Evolutionary conservation across 805 yeast species (phyloP), one percentile per base, ranked within the genome.

Genomic region (Kazachstania martiniae): DNA sequence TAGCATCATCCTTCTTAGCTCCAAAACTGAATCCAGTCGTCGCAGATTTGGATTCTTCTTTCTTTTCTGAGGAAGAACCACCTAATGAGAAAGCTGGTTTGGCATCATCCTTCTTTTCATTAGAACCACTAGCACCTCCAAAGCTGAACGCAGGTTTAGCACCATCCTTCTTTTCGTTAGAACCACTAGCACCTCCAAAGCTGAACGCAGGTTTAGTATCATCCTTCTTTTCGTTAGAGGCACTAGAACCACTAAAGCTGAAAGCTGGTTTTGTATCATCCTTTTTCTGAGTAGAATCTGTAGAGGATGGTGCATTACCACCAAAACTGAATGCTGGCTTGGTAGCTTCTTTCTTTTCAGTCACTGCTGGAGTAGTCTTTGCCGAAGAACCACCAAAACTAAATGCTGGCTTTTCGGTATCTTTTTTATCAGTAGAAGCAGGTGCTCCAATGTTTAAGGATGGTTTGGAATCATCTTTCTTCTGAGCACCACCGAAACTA

Each of bases 301-400:
- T 31, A 24, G 46, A 45, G 4, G 49, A 32, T 25, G 29, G 27
- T 18, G 31, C 30, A 4, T 22, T 27, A 17, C 21, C 29, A 4
- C 44, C 49, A 34, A 47, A 53, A 6, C 51, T 29, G 30, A 49
- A 47, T 5, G 51, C 36, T 8, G 51, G 39, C 14, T 46, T 43
- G n/a, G 32, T 14, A 12, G 30, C 26, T 5, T 28, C 33, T 14
- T n/a, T 4, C 16, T 29, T 16, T 14, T 18, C 26, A 12, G 16
- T 27, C 13, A 21, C 26, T 23, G n/a, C 24, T 4, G 21, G 21
- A 18, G n/a, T 21, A 32, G 12, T 13, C n/a, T 9, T 24, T 5
- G 35, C 8, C 10, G 16, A 5, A 13, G 32, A 14, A 25, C 41
- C 30, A 3, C 44, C 49, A 26, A 39, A 37, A 3, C 41, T 18